Conservation (phyloP, 257 asterid species). For the Primulina eburnea region DNA sequence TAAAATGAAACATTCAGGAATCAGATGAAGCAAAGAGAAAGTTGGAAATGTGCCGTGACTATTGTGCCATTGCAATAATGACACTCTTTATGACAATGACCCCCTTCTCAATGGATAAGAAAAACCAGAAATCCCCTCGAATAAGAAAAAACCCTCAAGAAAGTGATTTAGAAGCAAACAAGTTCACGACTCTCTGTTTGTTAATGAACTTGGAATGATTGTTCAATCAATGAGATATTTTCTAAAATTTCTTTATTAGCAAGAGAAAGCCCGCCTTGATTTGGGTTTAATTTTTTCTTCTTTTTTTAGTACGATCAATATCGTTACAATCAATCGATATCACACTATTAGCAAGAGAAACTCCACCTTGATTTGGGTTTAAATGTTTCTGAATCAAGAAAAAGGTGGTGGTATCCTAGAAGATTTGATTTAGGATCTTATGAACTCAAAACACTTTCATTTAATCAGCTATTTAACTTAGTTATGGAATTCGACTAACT, state of each 20-base stretch:
- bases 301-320: too few species aligned
- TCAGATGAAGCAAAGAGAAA: too few species aligned
- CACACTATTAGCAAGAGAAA: too few species aligned
- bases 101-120: background rate
- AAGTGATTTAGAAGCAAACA: background rate
- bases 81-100: background rate
- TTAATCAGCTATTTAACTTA: background rate
- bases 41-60: too few species aligned
- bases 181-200: conserved; percentile 5
- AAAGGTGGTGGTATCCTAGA: conserved; percentile 13
- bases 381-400: conserved; percentile 9
- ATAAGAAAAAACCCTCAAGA: background rate
- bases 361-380: too few species aligned
- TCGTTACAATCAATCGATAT: too few species aligned
- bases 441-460: conserved; percentile 5
- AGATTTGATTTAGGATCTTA: conserved; percentile 6
- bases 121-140: background rate
- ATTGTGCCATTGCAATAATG: too few species aligned
- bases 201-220: conserved; percentile 1
- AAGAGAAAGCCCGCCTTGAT: background rate
- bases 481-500: background rate
- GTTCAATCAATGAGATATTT: background rate
- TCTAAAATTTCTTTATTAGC: background rate
- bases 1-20: too few species aligned
- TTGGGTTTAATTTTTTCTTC: conserved; percentile 2